phyloP scores from a whole-genome alignment of 208 protist species.

The Acanthamoeba culbertsoni region DNA sequence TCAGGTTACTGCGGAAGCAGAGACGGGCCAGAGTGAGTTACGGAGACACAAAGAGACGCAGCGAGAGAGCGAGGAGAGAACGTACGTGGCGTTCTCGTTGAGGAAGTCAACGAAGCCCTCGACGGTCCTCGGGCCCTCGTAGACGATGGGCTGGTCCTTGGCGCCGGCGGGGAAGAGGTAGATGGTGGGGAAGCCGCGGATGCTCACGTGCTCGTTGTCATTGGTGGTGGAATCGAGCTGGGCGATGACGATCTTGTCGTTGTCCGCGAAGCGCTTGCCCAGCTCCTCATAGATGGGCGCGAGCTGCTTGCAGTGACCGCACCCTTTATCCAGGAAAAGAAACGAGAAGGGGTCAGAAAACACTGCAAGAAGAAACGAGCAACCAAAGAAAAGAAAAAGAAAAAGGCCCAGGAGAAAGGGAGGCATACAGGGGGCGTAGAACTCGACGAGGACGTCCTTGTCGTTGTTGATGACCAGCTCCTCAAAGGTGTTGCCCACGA shows the following conservation, averaged over 20 bases:
- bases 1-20: not conserved
- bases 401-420: not conserved
- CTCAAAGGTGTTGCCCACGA: conserved; percentile 72
- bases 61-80: not conserved
- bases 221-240: conserved; percentile 80
- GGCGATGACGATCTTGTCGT: conserved; percentile 77
- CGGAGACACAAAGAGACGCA: not conserved
- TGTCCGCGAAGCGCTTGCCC: conserved; percentile 63
- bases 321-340: too few relatives aligned
- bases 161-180: conserved; percentile 68
- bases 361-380: too few relatives aligned
- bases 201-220: conserved; percentile 65
- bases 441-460: conserved; percentile 88
- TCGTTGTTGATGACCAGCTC: conserved; percentile 67
- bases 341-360: too few relatives aligned
- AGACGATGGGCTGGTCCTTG: conserved; percentile 56
- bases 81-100: conserved; percentile 50
- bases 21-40: not conserved
- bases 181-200: conserved; percentile 79
- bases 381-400: not conserved
- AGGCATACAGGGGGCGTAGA: conserved; percentile 89
- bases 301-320: conserved; percentile 90
- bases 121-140: conserved; percentile 60
- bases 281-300: conserved; percentile 75
- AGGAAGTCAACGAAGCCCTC: conserved; percentile 62